These are phyloP conservation scores for Euphorbia tirucalli DNA, from an alignment of 345 rosid genomes.

Conservation along the genomic window DNA sequence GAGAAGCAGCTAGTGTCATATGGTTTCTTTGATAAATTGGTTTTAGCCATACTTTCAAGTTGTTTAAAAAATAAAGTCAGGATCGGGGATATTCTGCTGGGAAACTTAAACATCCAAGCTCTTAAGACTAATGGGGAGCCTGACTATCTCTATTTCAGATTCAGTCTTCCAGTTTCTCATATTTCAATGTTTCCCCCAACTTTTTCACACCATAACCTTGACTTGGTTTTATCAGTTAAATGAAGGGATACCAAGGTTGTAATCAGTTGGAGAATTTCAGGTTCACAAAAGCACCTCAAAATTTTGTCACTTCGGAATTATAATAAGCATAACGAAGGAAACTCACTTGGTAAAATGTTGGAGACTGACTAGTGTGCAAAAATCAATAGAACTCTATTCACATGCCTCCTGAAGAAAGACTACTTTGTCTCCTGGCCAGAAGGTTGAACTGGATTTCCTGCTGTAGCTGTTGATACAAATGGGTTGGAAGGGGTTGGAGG, in stretches of 20 bases:
- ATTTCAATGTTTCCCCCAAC: not conserved
- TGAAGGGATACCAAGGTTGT: too few relatives aligned
- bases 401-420: constrained; percentile 10
- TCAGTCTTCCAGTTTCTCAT: not conserved
- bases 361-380: constrained; percentile 3
- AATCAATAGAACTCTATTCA: constrained; percentile 21
- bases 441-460: constrained; percentile 55
- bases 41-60: not conserved
- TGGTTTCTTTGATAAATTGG: too few relatives aligned
- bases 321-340: not conserved
- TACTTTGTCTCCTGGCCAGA: constrained; percentile 43
- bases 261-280: not conserved
- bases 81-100: not conserved
- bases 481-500: constrained; percentile 42
- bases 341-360: constrained; percentile 32
- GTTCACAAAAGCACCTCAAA: not conserved
- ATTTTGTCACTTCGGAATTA: not conserved
- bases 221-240: not conserved
- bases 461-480: constrained; percentile 41
- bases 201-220: not conserved
- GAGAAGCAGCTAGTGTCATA: not conserved
- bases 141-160: not conserved
- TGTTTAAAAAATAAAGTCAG: not conserved
- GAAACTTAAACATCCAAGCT: not conserved
- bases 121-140: not conserved